Percentiles rank a stretch among this genome's conserved stretches.
Conservation (phyloP, 2,329 filamentous ascomycete genomes). For the Colletotrichum spaethianum region DNA sequence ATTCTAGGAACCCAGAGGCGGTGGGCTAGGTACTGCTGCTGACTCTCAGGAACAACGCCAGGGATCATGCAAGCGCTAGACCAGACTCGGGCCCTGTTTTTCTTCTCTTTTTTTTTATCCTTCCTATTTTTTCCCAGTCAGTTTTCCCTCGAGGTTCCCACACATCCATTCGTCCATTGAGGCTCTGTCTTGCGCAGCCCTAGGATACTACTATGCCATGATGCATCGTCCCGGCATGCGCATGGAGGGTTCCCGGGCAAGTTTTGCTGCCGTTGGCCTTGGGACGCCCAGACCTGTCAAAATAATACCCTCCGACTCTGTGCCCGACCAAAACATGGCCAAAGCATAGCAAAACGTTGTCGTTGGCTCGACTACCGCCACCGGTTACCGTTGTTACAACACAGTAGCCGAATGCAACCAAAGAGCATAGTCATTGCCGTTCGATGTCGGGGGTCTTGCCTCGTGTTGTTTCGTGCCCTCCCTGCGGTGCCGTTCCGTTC, state of each 20-base stretch:
- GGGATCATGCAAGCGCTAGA: conserved; percentile 22
- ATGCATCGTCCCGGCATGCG: neutral
- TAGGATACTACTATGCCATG: neutral
- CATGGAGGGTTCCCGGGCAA: neutral
- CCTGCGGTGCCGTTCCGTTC: conserved; percentile 19
- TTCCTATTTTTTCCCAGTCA: neutral
- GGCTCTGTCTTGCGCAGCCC: conserved; percentile 15
- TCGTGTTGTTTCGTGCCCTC: conserved; percentile 28
- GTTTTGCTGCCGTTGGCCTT: conserved; percentile 5
- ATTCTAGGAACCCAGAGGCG: neutral
- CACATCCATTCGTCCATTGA: neutral
- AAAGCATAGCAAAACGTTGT: neutral
- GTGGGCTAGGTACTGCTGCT: conserved; percentile 5
- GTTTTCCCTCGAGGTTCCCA: neutral
- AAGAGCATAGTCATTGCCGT: conserved; percentile 8
- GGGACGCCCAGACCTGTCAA: conserved; percentile 39
- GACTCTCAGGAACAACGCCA: conserved; percentile 26
- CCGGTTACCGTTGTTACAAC: neutral
- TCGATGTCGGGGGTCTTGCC: conserved; percentile 4
- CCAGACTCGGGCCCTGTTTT: conserved; percentile 7
- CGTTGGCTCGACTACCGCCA: neutral
- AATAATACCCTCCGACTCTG: neutral
- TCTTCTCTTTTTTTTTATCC: neutral
- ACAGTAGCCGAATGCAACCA: neutral
- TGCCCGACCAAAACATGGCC: neutral